phyloP scores from a whole-genome alignment of 768 basidiomycete genomes.

The Cystobasidium onofrii region DNA sequence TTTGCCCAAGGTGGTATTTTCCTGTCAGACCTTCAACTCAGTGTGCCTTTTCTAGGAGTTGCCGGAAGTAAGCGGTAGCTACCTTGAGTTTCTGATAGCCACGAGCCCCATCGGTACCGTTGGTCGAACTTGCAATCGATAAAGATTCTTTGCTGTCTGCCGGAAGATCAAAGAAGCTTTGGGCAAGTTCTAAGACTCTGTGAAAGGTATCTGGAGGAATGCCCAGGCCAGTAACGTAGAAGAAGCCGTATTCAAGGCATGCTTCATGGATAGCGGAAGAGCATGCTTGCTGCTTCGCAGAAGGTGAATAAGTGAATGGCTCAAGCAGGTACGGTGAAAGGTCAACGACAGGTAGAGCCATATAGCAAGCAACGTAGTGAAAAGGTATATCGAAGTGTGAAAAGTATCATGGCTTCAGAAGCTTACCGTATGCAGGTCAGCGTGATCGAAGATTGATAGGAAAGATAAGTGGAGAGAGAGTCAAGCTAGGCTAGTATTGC shows the following conservation, averaged over 20 bases:
- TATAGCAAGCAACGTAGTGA: not conserved
- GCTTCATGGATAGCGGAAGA: constrained; percentile 2
- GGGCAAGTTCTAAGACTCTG: not conserved
- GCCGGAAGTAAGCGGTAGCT: constrained; percentile 47
- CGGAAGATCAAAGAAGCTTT: not conserved
- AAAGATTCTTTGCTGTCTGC: not conserved
- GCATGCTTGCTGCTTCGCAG: not conserved
- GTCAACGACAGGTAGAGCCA: constrained; percentile 6
- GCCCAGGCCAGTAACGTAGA: constrained; percentile 8
- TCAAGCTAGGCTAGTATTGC: not conserved
- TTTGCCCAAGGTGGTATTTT: not conserved
- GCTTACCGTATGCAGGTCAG: too few species aligned
- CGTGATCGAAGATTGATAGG: not conserved
- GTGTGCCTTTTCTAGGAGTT: not conserved
- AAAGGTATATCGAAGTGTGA: not conserved
- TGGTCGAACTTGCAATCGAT: not conserved
- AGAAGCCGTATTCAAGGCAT: constrained; percentile 12
- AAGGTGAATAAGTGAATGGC: not conserved
- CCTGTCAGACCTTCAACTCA: too few species aligned
- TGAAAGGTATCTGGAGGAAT: not conserved
- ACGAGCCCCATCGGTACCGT: constrained; percentile 42
- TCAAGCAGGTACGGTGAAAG: not conserved
- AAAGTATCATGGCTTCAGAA: too few species aligned
- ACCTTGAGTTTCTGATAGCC: constrained; percentile 68
- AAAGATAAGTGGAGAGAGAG: not conserved